Percentiles rank a stretch among this genome's conserved stretches.
Conservation (phyloP, 164 flowering plant species). For the Buxus sempervirens region DNA sequence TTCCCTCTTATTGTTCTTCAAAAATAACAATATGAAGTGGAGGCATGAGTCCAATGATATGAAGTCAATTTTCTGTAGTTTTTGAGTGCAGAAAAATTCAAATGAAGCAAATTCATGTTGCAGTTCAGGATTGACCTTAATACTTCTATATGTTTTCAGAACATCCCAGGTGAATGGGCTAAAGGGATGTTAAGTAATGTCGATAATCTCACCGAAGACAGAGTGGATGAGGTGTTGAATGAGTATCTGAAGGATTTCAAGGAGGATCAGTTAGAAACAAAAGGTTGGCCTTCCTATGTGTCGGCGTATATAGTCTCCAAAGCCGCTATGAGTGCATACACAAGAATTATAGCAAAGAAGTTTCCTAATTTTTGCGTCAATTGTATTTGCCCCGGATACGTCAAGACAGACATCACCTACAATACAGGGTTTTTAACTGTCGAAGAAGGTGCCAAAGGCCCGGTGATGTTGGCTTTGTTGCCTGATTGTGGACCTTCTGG, state of each 20-base stretch:
- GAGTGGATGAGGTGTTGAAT: slow-evolving; percentile 32
- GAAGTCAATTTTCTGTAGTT: too few relatives aligned
- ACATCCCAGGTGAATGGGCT: too few relatives aligned
- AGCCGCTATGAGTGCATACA: slow-evolving; percentile 44
- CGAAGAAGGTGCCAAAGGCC: slow-evolving; percentile 40
- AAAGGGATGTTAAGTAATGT: slow-evolving; percentile 28
- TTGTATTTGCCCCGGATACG: slow-evolving; percentile 46
- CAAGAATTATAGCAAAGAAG: slow-evolving; percentile 41
- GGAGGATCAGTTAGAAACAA: slow-evolving; percentile 25
- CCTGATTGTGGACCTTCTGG: slow-evolving; percentile 46
- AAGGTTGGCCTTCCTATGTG: slow-evolving; percentile 33
- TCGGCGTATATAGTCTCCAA: slow-evolving; percentile 39
- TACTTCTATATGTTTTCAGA: too few relatives aligned
- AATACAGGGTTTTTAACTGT: slow-evolving; percentile 22
- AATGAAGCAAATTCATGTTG: too few relatives aligned
- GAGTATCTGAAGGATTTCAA: slow-evolving; percentile 34
- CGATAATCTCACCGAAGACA: slow-evolving; percentile 41
- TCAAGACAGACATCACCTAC: slow-evolving; percentile 38
- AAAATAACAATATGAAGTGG: too few relatives aligned
- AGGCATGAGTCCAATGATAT: too few relatives aligned
- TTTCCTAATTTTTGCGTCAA: slow-evolving; percentile 33
- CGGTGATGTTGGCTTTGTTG: slow-evolving; percentile 39
- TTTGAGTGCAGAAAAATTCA: too few relatives aligned
- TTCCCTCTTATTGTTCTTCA: too few relatives aligned
- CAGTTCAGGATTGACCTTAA: too few relatives aligned